phyloP scores from a whole-genome alignment of 2,329 filamentous ascomycete genomes.

The Hypomyces rosellus region DNA sequence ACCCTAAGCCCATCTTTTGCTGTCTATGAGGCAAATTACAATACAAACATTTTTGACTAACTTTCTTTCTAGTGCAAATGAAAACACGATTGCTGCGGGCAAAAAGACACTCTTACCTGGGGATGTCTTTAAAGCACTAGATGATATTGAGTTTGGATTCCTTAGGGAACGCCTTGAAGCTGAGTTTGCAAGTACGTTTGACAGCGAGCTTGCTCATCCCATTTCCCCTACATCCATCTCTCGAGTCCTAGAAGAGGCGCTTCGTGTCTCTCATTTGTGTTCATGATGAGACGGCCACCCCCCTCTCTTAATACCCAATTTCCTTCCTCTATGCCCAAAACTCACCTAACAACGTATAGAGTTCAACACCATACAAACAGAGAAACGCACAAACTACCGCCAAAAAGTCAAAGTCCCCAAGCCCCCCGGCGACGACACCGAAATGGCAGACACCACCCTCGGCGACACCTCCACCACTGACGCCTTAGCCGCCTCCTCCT shows the following conservation, averaged over 20 bases:
- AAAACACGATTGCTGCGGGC: slow-evolving; percentile 57
- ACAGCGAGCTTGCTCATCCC: neutral
- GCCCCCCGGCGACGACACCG: slow-evolving; percentile 27
- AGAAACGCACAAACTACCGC: slow-evolving; percentile 68
- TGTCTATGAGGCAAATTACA: neutral
- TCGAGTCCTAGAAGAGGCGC: neutral
- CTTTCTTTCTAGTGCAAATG: slow-evolving; percentile 55
- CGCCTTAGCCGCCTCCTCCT: slow-evolving; percentile 12
- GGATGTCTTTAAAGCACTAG: slow-evolving; percentile 70
- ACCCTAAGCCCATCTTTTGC: neutral
- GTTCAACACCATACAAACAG: slow-evolving; percentile 66
- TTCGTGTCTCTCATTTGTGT: neutral
- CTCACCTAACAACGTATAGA: slow-evolving; percentile 34
- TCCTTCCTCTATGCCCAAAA: too few species aligned
- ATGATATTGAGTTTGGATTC: slow-evolving; percentile 73
- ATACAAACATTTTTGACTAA: neutral
- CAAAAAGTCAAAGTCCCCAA: slow-evolving; percentile 64
- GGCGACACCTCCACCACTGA: slow-evolving; percentile 26
- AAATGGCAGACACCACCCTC: slow-evolving; percentile 30
- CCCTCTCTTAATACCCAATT: neutral
- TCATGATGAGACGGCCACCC: neutral
- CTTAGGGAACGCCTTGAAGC: slow-evolving; percentile 61
- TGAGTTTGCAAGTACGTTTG: slow-evolving; percentile 65
- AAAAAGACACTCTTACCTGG: slow-evolving; percentile 74
- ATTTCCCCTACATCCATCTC: neutral